A percentile compares a stretch with the other conserved stretches of the same genome.
Conservation (phyloP, 2,329 filamentous ascomycete genomes). For the Delphinella strobiligena region DNA sequence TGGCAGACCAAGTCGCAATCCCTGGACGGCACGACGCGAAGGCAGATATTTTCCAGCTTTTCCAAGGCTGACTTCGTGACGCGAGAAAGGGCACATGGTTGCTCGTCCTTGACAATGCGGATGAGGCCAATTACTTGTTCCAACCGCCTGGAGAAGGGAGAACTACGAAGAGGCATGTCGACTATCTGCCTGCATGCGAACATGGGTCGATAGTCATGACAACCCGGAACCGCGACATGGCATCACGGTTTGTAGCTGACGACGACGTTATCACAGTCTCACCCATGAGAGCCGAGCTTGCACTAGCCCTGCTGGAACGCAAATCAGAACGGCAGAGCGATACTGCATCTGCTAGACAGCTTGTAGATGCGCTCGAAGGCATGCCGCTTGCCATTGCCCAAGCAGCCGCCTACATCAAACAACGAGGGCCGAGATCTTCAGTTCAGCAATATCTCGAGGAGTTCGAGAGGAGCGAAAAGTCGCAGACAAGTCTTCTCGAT, state of each 20-base stretch:
- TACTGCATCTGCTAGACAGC: slow-evolving; percentile 3
- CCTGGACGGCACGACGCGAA: slow-evolving; percentile 8
- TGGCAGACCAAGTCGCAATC: slow-evolving; percentile 10
- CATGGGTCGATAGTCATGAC: slow-evolving; percentile 15
- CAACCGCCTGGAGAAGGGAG: background rate
- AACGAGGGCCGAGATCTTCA: slow-evolving; percentile 17
- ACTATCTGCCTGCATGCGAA: slow-evolving; percentile 11
- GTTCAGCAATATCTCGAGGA: slow-evolving; percentile 27
- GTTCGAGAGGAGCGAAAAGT: slow-evolving; percentile 22
- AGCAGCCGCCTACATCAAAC: slow-evolving; percentile 22
- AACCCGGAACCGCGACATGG: slow-evolving; percentile 11
- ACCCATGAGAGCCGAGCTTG: slow-evolving; percentile 14
- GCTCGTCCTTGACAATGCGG: slow-evolving; percentile 16
- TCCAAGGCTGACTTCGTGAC: slow-evolving; percentile 13
- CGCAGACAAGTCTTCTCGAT: slow-evolving; percentile 7
- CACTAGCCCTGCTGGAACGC: slow-evolving; percentile 9
- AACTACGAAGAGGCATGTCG: slow-evolving; percentile 1
- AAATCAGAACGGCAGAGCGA: background rate
- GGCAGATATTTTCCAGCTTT: slow-evolving; percentile 12
- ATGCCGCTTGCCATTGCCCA: slow-evolving; percentile 24
- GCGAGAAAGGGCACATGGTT: slow-evolving; percentile 12
- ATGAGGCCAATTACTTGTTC: slow-evolving; percentile 11
- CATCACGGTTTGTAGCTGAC: slow-evolving; percentile 11
- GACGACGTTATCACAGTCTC: slow-evolving; percentile 10
- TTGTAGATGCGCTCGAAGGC: slow-evolving; percentile 17